Conservation (phyloP, 2,329 filamentous ascomycete species). For the Cadophora gregata region DNA sequence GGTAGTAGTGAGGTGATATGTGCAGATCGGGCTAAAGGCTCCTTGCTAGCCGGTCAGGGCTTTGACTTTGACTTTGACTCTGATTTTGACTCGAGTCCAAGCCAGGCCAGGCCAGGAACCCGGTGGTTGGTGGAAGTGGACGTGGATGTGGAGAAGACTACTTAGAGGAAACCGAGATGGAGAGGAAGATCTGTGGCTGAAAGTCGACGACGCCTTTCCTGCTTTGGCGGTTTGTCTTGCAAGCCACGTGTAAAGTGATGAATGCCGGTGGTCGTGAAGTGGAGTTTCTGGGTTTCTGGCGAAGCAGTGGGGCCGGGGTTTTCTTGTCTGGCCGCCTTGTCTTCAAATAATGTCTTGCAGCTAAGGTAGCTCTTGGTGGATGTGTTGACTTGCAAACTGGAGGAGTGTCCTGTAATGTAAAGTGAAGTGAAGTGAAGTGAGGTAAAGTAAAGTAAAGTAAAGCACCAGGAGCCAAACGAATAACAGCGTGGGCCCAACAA, state of each 20-base stretch:
- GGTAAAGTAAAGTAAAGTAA: no score
- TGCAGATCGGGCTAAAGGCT: conserved; percentile 14
- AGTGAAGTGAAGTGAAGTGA: no score
- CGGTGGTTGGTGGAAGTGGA: conserved; percentile 9
- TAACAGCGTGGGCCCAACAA: not conserved
- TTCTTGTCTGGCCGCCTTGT: not conserved
- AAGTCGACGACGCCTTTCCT: not conserved
- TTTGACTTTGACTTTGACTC: no score
- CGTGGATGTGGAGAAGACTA: no score
- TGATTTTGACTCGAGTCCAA: conserved; percentile 9
- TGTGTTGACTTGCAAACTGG: not conserved
- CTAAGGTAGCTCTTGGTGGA: not conserved
- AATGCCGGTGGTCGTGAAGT: not conserved
- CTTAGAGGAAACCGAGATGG: not conserved
- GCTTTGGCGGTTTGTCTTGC: not conserved
- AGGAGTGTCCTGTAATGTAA: no score
- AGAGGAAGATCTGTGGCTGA: conserved; percentile 14
- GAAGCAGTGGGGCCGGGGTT: not conserved
- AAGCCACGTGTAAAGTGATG: not conserved
- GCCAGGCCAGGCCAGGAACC: not conserved
- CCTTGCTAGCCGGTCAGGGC: not conserved
- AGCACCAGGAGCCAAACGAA: no score
- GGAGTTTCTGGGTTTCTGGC: not conserved
- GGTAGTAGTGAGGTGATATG: conserved; percentile 3
- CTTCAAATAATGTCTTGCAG: not conserved